phyloP scores from a whole-genome alignment of 305 asterid genomes.

The Solanum hybrid region DNA sequence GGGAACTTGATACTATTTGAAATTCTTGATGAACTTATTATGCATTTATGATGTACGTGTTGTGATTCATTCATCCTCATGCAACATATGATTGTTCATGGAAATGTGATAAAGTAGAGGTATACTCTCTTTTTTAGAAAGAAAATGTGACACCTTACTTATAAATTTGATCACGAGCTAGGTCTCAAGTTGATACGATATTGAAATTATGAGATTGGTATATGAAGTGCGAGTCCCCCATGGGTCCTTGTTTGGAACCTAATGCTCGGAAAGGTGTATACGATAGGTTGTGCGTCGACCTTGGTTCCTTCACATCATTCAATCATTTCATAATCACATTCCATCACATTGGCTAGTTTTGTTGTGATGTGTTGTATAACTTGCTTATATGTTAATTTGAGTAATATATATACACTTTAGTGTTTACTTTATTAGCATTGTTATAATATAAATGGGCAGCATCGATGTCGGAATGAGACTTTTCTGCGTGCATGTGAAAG shows the following conservation, averaged over 20 bases:
- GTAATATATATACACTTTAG: background rate
- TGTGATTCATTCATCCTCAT: background rate
- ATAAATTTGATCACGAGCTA: background rate
- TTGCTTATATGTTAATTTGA: background rate
- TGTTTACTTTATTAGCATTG: background rate
- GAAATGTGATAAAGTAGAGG: background rate
- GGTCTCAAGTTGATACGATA: background rate
- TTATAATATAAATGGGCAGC: no score
- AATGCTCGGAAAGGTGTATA: background rate
- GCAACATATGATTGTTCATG: background rate
- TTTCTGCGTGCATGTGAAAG: background rate
- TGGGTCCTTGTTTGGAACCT: background rate
- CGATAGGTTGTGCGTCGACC: background rate
- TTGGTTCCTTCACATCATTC: background rate
- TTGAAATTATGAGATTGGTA: background rate
- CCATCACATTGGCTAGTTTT: background rate
- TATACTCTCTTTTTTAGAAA: background rate
- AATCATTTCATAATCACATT: background rate
- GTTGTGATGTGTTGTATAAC: background rate
- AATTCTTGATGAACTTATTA: background rate
- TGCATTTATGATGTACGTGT: background rate
- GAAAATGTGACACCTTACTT: background rate
- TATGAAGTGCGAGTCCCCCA: background rate
- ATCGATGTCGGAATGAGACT: background rate
- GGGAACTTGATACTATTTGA: background rate